These are phyloP conservation scores for Cicer chorassanicum DNA, from an alignment of 306 rosid genomes.

Conservation along the genomic window DNA sequence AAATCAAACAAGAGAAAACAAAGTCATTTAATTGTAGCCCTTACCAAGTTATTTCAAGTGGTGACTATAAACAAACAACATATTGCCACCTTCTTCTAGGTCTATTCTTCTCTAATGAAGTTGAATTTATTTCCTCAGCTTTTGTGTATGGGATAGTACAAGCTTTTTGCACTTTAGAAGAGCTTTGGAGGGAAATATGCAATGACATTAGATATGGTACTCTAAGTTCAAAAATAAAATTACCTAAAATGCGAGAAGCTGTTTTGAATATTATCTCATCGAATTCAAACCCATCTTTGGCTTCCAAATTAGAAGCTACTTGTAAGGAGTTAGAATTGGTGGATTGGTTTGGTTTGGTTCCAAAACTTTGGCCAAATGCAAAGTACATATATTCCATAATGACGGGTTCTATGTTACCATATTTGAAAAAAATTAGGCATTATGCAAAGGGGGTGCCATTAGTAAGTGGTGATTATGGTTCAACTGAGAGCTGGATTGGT, in stretches of 20 bases:
- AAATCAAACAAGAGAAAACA: conserved; percentile 73
- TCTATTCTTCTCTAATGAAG: conserved; percentile 67
- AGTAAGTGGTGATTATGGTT: conserved; percentile 91
- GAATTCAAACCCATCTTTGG: conserved; percentile 60
- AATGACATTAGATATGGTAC: conserved; percentile 63
- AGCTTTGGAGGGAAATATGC: conserved; percentile 67
- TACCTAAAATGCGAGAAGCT: conserved; percentile 55
- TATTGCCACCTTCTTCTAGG: conserved; percentile 95
- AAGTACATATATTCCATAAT: conserved; percentile 87
- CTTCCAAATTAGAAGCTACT: conserved; percentile 51
- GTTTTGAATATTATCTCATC: conserved; percentile 54
- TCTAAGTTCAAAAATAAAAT: conserved; percentile 53
- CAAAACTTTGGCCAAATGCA: conserved; percentile 79
- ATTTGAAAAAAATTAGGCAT: conserved; percentile 70
- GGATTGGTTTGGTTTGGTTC: conserved; percentile 75
- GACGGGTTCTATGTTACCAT: conserved; percentile 95
- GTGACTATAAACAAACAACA: conserved; percentile 79
- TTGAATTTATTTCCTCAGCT: conserved; percentile 80
- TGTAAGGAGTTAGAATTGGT: conserved; percentile 58
- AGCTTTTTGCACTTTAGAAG: conserved; percentile 68
- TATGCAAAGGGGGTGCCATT: conserved; percentile 76
- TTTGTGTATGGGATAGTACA: conserved; percentile 82
- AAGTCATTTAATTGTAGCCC: conserved; percentile 86
- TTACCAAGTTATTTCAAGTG: conserved; percentile 73
- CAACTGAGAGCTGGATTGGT: conserved; percentile 99